These are phyloP conservation scores for Fusarium domesticum DNA, from an alignment of 2,329 filamentous ascomycete species.

Conservation along the genomic window DNA sequence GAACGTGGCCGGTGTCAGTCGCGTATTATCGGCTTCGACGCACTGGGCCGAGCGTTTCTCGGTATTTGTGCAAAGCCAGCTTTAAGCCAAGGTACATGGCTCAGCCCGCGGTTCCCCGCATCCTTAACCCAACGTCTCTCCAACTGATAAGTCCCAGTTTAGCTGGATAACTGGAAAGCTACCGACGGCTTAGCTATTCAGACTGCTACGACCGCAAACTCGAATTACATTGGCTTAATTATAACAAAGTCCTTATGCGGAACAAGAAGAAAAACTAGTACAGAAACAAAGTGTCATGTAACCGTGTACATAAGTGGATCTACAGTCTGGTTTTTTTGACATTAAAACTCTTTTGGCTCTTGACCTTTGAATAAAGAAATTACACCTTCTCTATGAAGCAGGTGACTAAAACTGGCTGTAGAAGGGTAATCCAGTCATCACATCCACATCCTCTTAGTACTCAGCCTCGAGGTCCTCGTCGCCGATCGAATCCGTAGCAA, in stretches of 20 bases:
- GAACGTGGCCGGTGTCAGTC: conserved; percentile 17
- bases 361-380: conserved; percentile 37
- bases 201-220: not conserved
- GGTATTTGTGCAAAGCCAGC: conserved; percentile 2
- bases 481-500: conserved; percentile 89
- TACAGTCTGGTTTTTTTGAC: conserved; percentile 35
- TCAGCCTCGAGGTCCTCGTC: conserved; percentile 85
- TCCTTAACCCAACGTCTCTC: conserved; percentile 1
- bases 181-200: no score
- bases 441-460: conserved; percentile 61
- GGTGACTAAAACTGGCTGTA: conserved; percentile 29
- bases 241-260: no score
- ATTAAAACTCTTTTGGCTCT: conserved; percentile 39
- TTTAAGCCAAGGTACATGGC: conserved; percentile 6
- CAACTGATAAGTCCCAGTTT: no score
- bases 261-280: no score
- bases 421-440: conserved; percentile 24
- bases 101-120: conserved; percentile 13
- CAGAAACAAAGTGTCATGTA: no score
- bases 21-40: conserved; percentile 33
- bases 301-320: no score
- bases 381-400: conserved; percentile 36
- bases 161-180: no score
- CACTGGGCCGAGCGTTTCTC: conserved; percentile 24
- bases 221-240: conserved; percentile 1